Evolutionary conservation across 2,329 filamentous ascomycete species (phyloP), one percentile per base, ranked within the genome.

Genomic region (Sporothrix globosa): DNA sequence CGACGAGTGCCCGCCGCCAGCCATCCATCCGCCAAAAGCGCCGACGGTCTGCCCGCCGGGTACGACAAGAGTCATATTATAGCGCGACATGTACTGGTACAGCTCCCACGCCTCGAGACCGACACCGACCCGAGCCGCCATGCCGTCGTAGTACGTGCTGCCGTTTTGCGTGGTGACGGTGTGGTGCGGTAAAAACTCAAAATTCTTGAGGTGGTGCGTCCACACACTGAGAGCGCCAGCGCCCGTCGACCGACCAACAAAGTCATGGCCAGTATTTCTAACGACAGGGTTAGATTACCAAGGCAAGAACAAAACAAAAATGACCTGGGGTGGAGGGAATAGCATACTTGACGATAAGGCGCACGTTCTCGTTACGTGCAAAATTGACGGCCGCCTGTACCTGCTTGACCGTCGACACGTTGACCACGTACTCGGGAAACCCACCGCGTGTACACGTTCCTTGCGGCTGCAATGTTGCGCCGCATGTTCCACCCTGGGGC

Each of bases 1-100:
- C 0, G 81, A 77, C 1, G 80, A 82, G 74, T 87, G 85, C 0
- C 86, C 85, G 6, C 83, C 85, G 9, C 83, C 85, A 65, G 83
- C 81, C 9, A 79, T 81, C 75, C 84, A 88, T 1, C 85, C 85
- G 27, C 85, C 85, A 0, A 80, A 81, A 5, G 83, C 77, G 1
- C 78, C 79, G 4, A 78, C 79, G 1, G 78, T 80, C 24, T 71
- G 73, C 13, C 77, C 78, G 4, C 78, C 76, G 4, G 78, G 77
- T 7, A 77, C 76, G 17, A 79, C 76, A 0, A 80, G 71, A 7
- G 75, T 76, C 68, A 79, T 72, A 54, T 77, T 77, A 68, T 77
- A 58, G 7, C 71, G 72, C 19, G 73, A 74, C 76, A 77, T 77
- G 61, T 77, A 73, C 30, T 75, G 75, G 24, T 76, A 76, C 17